These are phyloP conservation scores for Elongisporangium anandrum DNA, from an alignment of 352 stramenopile species.

Conservation along the genomic window DNA sequence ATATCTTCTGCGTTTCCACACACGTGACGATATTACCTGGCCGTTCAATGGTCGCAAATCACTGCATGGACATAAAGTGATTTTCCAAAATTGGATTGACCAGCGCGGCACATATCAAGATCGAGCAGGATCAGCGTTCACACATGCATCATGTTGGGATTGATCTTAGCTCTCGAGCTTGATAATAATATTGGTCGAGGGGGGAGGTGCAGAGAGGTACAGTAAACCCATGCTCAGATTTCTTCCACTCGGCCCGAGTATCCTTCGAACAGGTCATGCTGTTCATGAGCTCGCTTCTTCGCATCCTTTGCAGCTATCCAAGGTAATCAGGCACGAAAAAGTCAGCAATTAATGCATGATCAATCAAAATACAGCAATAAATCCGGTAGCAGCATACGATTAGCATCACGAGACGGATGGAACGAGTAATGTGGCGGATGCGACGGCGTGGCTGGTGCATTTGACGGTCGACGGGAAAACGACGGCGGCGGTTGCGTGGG, in stretches of 20 bases:
- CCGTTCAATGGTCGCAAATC: too few relatives aligned
- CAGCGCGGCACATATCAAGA: too few relatives aligned
- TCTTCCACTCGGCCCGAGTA: constrained; percentile 68
- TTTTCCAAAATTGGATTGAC: too few relatives aligned
- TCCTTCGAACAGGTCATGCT: constrained; percentile 66
- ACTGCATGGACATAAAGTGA: too few relatives aligned
- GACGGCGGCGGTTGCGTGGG: constrained; percentile 37
- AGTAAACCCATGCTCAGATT: constrained; percentile 13
- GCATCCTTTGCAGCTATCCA: constrained; percentile 11
- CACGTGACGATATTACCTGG: too few relatives aligned
- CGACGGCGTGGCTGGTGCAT: constrained; percentile 23
- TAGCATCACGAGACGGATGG: constrained; percentile 30
- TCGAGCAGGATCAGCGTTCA: not conserved
- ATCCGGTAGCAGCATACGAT: not conserved
- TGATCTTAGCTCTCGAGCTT: not conserved
- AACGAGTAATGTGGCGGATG: constrained; percentile 77
- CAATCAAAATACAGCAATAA: not conserved
- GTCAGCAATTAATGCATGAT: not conserved
- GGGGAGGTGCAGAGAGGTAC: too few relatives aligned
- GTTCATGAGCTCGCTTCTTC: constrained; percentile 33
- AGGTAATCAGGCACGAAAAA: not conserved
- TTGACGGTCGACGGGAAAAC: constrained; percentile 30
- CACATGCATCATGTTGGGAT: not conserved
- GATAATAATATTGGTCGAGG: not conserved
- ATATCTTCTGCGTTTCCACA: not conserved